Evolutionary conservation across 768 basidiomycete species (phyloP).

Genomic region (Botryobasidium botryosum): DNA sequence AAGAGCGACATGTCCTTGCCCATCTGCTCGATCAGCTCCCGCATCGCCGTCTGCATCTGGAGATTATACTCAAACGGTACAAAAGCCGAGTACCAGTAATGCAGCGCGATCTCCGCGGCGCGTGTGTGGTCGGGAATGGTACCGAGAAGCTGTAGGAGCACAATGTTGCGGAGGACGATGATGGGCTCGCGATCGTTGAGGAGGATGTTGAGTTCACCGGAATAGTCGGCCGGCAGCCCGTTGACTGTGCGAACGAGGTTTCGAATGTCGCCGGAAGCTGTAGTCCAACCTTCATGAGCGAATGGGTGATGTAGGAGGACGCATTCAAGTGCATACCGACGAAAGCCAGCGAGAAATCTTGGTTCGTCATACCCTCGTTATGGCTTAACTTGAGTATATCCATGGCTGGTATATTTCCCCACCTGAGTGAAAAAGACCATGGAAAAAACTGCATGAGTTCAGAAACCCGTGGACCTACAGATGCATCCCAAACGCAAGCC

Average conservation of each 20-base stretch:
- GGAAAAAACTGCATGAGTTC: too few species aligned
- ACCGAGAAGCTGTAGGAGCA: slow-evolving; percentile 27
- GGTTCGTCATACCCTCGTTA: slow-evolving; percentile 11
- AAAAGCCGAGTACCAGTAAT: slow-evolving; percentile 33
- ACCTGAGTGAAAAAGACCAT: too few species aligned
- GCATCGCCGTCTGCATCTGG: slow-evolving; percentile 3
- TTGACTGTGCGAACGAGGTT: slow-evolving; percentile 29
- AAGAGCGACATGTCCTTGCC: too few species aligned
- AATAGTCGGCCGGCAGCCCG: slow-evolving; percentile 25
- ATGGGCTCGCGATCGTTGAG: slow-evolving; percentile 26
- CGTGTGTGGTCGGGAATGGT: slow-evolving; percentile 18
- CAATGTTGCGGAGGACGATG: slow-evolving; percentile 26
- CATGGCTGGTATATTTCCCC: slow-evolving; percentile 24
- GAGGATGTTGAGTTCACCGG: slow-evolving; percentile 24
- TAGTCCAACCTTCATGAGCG: too few species aligned
- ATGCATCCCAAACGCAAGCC: too few species aligned
- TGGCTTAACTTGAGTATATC: slow-evolving; percentile 20
- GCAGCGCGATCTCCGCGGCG: slow-evolving; percentile 30
- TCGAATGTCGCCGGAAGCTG: slow-evolving; percentile 36
- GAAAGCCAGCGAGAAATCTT: slow-evolving; percentile 4
- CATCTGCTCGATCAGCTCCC: neutral
- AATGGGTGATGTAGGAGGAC: too few species aligned
- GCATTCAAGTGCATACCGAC: slow-evolving; percentile 6
- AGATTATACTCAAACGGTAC: slow-evolving; percentile 22
- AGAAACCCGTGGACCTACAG: too few species aligned